Base-by-base conservation (phyloP, 2,329 filamentous ascomycete genomes). In the Dichotomopilus funicola region DNA sequence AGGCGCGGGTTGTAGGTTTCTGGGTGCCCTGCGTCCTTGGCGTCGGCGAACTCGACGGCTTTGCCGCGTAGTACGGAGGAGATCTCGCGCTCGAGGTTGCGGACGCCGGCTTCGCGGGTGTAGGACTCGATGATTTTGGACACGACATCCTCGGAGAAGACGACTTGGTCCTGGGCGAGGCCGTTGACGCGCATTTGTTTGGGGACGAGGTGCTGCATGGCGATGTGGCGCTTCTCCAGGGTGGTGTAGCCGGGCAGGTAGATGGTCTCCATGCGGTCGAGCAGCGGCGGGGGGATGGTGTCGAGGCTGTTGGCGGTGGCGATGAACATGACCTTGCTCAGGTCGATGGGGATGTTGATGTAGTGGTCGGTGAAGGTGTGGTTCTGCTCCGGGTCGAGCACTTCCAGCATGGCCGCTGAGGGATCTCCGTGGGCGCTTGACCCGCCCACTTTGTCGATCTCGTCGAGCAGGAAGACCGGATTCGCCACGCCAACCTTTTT, bases 261-360 rank as follows among this genome's bases (percentile, higher is more conserved):
- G 53, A 99, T 96, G 6, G 87, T 95, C 73, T 99, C 94, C 92
- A 99, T 96, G 57, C 94, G 87, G 72, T 99, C 94, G 10, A 99
- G 79, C 2, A 99, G 77, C 13, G 94, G 91, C n/a, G 91, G 79
- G 2, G 94, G 91, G 53, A 99, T 99, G 0, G 91, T 96, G 66
- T 97, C 92, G 31, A 97, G 79, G 8, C 83, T 90, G 72, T 99
- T 99, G 46, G 94, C 94, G 0, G 94, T 99, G 6, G 94, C 94
- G 65, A 99, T 96, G 74, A 99, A 99, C 9, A 99, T 79, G 27
- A 99, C 89, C 72, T 95, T 96, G 74, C 90, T 95, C 19, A 99
- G 79, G 68, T 99, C 94, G 62, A 97, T 89, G 0, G 94, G 92
- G 60, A 96, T 91, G 66, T 91, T 91, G 69, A 99, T 83, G 70